These are phyloP conservation scores for Przewalskia tangutica DNA, from an alignment of 257 asterid genomes.

Conservation along the genomic window DNA sequence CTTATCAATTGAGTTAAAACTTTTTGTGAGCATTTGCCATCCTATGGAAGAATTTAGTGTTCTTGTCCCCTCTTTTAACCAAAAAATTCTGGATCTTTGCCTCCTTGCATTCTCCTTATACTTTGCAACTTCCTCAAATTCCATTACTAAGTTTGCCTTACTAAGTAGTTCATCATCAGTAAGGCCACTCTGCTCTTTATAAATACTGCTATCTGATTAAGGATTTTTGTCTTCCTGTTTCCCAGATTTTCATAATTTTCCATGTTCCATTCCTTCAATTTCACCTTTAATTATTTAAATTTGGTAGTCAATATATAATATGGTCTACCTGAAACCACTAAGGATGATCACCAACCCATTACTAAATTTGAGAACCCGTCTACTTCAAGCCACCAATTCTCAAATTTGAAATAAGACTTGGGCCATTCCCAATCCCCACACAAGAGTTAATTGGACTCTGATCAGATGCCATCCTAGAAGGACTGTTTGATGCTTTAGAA, in stretches of 20 bases:
- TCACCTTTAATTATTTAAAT: not conserved
- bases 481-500: too few relatives aligned
- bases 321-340: not conserved
- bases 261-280: not conserved
- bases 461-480: too few relatives aligned
- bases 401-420: not conserved
- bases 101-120: too few relatives aligned
- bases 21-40: too few relatives aligned
- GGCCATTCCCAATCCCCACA: not conserved
- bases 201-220: not conserved
- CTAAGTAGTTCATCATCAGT: too few relatives aligned
- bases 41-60: too few relatives aligned
- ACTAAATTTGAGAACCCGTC: not conserved
- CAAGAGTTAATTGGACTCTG: too few relatives aligned
- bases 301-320: too few relatives aligned
- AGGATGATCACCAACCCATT: not conserved
- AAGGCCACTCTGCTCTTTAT: not conserved
- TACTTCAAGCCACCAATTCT: not conserved
- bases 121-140: too few relatives aligned
- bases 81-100: too few relatives aligned
- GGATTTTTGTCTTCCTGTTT: not conserved
- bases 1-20: too few relatives aligned
- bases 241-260: not conserved
- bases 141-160: not conserved
- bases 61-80: too few relatives aligned